phyloP scores from a whole-genome alignment of 805 yeast genomes.

The Wickerhamiella brachini region DNA sequence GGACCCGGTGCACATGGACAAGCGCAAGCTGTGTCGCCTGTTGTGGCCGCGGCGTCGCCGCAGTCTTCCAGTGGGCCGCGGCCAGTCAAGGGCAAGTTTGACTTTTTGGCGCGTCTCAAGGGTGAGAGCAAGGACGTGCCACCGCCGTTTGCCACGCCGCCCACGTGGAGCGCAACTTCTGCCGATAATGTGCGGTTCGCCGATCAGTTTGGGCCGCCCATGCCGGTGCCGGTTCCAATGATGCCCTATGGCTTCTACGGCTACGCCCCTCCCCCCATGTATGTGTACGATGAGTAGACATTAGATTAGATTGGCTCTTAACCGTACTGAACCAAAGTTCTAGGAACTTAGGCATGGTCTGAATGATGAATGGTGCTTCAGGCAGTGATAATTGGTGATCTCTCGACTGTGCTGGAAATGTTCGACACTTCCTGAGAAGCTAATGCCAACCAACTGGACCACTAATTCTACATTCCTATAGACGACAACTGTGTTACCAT shows the following conservation, averaged over 20 bases:
- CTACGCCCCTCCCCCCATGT: slow-evolving; percentile 1
- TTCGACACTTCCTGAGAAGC: no score
- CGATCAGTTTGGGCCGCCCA: not conserved
- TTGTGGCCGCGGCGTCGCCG: not conserved
- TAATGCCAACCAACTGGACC: no score
- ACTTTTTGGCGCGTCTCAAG: slow-evolving; percentile 18
- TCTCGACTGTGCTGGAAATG: no score
- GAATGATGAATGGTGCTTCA: no score
- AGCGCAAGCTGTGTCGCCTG: not conserved
- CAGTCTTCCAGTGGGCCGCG: not conserved
- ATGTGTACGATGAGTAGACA: not conserved
- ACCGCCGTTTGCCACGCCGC: slow-evolving; percentile 12
- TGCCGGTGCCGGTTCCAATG: not conserved
- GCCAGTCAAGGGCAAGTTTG: slow-evolving; percentile 5
- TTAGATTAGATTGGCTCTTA: no score
- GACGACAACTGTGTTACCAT: no score
- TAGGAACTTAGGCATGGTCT: no score
- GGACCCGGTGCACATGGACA: no score
- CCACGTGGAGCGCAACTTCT: slow-evolving; percentile 11
- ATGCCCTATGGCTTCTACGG: slow-evolving; percentile 3
- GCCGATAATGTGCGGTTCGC: not conserved
- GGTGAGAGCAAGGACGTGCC: slow-evolving; percentile 22
- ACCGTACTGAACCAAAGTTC: no score
- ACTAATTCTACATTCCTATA: no score
- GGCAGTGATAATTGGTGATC: no score